Evolutionary conservation across 2,329 filamentous ascomycete species (phyloP).

Genomic region (Beauveria caledonica): DNA sequence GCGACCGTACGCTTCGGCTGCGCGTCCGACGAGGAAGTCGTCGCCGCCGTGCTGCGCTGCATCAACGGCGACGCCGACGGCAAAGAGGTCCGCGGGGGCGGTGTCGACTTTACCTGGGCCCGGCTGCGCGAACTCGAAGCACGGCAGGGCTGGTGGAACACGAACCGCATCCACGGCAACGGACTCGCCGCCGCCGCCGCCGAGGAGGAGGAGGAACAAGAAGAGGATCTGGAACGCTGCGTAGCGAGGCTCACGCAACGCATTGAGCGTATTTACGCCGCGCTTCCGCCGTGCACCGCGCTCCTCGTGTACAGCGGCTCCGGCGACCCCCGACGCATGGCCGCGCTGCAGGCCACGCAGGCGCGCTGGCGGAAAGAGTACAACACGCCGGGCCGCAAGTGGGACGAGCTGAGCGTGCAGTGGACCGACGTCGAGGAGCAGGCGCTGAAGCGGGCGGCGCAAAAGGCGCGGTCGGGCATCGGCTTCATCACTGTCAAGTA

Average conservation of each 20-base stretch:
- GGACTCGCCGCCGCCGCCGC: constrained; percentile 27
- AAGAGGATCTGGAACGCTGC: constrained; percentile 33
- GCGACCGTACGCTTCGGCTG: constrained; percentile 51
- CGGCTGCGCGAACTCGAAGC: constrained; percentile 59
- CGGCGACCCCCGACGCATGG: constrained; percentile 61
- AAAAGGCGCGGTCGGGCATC: constrained; percentile 51
- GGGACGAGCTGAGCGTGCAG: constrained; percentile 57
- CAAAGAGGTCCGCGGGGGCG: constrained; percentile 47
- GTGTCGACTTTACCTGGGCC: constrained; percentile 60
- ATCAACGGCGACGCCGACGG: constrained; percentile 51
- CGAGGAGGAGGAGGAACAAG: constrained; percentile 9
- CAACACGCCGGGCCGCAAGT: constrained; percentile 53
- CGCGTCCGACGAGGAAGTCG: constrained; percentile 50
- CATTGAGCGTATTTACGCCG: constrained; percentile 46
- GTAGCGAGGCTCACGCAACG: constrained; percentile 38
- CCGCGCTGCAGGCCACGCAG: constrained; percentile 51
- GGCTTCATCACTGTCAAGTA: constrained; percentile 61
- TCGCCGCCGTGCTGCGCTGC: constrained; percentile 46
- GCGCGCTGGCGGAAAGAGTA: constrained; percentile 55
- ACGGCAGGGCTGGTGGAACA: constrained; percentile 60
- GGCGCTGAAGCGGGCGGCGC: constrained; percentile 48
- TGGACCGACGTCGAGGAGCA: constrained; percentile 63
- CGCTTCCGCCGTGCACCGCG: constrained; percentile 56
- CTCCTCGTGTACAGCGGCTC: constrained; percentile 59
- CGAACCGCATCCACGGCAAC: constrained; percentile 35